Evolutionary conservation across 1,284 basidiomycete species (phyloP), one percentile per base, ranked within the genome.

Genomic region (Cryptococcus jaspeensis): DNA sequence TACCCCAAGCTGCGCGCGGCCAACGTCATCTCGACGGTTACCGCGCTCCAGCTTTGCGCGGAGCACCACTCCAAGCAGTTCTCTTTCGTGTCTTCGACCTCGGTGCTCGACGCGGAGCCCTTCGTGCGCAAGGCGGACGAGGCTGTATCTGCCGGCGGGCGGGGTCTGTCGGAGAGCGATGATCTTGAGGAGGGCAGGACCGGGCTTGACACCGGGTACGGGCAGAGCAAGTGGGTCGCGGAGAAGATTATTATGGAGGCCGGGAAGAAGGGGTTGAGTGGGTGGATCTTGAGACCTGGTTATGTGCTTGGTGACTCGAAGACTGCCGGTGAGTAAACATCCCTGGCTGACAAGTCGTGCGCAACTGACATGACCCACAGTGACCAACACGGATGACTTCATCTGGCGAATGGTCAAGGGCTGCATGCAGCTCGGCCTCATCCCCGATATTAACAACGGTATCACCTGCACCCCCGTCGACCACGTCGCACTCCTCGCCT

Each of bases 371-470:
- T 47, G 2, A 1, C 32, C 32, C 63, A 2, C 66, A 87, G 94
- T 97, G 2, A 98, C 94, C 28, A 99, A 99, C 79, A 99, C 96
- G 38, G 96, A 99, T 70, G 96, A 99, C 77, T 99, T 99, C 78
- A 84, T 99, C 55, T 98, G 95, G 94, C 86, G 96, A 20, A 82
- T 99, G 73, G 91, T 98, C 73, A 99, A 99, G 78, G 96, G 96
- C 23, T 97, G 93, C 73, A 84, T 96, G 47, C 96, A 99, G 76
- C 86, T 99, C 6, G 95, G 95, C 2, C 84, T 93, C 43, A 87
- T 94, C 2, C 96, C 96, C 1, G 91, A 99, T 74, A 98, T 99
- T 77, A 92, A 97, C 82, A 99, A 99, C 79, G 89, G 90, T 3
- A 84, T 99, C 72, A 99, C 99, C 79, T 95, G 98, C 90, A 90